Base-by-base conservation (phyloP, 805 yeast genomes). In the Ogataea allantospora region DNA sequence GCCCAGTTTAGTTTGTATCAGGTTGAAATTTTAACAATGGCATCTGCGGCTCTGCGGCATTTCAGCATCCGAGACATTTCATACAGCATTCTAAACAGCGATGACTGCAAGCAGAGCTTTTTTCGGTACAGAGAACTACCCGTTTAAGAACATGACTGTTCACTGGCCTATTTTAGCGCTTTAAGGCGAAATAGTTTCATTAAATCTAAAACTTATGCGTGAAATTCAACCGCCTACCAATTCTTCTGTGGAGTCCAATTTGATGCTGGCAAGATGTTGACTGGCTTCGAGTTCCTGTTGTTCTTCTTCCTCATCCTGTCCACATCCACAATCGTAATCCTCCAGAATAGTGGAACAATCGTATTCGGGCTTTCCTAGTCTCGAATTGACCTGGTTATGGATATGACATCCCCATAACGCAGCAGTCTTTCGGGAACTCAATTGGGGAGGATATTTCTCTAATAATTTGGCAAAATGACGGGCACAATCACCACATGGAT, bases 401-500 rank as follows among this genome's bases (percentile, higher is more conserved):
- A 89, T 70, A 54, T 83, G 83, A 57, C 99, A 93, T 1, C 99
- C 99, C 99, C 99, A 93, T 47, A 86, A 65, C 0, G 96, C 88
- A 1, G 99, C 98, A 3, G 77, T 74, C 44, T 79, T 78, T 41
- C 96, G 71, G 15, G 83, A 72, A 6, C 77, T 68, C 3, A 83
- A 71, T 55, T 93, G 99, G 2, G 96, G 96, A 1, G 99, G 98
- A 54, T 68, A 80, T 51, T 82, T 71, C 40, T 67, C 55, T 40
- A 93, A 63, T 47, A 91, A 64, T 55, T 75, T 64, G 47, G 75
- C 83, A 61, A 93, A 93, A 61, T 93, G 98, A 47, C 86, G 70
- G 0, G 99, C 97, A 64, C 98, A 93, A 58, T 91, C 97, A 3
- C 95, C 95, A 64, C 98, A 91, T 0, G 99, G 99, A 48, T 93